Percentiles rank a stretch among this genome's conserved stretches.
Conservation (phyloP, 2,329 filamentous ascomycete species). For the Neonectria faginata region DNA sequence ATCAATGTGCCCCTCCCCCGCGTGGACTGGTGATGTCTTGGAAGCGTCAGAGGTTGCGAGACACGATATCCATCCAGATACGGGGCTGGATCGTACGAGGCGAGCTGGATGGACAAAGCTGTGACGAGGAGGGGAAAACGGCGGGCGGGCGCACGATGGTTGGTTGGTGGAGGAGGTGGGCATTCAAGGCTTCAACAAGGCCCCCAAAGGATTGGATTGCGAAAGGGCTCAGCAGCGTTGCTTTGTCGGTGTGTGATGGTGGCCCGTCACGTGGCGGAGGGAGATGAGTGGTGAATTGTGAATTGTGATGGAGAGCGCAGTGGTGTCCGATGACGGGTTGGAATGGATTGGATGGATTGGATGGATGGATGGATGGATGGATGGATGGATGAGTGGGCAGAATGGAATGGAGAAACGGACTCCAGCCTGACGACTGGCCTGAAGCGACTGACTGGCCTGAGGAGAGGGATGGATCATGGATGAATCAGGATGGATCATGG, state of each 20-base stretch:
- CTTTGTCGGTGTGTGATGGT: conserved; percentile 47
- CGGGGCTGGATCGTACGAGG: conserved; percentile 41
- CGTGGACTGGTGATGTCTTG: conserved; percentile 40
- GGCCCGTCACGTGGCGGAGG: conserved; percentile 42
- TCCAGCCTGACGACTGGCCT: neutral
- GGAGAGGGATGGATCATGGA: conserved; percentile 12
- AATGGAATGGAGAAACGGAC: no score
- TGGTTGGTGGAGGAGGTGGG: conserved; percentile 35
- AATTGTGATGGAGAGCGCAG: neutral
- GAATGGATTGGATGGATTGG: conserved; percentile 4
- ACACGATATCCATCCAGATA: conserved; percentile 32
- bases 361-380: no score
- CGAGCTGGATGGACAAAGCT: conserved; percentile 6
- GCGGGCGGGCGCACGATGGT: conserved; percentile 21
- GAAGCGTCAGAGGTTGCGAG: conserved; percentile 34
- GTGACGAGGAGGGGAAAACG: conserved; percentile 30
- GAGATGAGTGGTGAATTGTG: conserved; percentile 17
- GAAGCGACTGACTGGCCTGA: neutral
- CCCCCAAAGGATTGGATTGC: conserved; percentile 7
- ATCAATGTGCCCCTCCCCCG: conserved; percentile 43
- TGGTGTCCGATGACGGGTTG: conserved; percentile 16
- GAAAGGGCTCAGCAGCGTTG: conserved; percentile 32
- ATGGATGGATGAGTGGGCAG: no score
- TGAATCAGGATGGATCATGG: conserved; percentile 13
- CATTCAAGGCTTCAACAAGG: conserved; percentile 10